Percentiles rank a stretch among this genome's conserved stretches.
Conservation (phyloP, 306 rosid genomes). For the Phaseolus lunatus region DNA sequence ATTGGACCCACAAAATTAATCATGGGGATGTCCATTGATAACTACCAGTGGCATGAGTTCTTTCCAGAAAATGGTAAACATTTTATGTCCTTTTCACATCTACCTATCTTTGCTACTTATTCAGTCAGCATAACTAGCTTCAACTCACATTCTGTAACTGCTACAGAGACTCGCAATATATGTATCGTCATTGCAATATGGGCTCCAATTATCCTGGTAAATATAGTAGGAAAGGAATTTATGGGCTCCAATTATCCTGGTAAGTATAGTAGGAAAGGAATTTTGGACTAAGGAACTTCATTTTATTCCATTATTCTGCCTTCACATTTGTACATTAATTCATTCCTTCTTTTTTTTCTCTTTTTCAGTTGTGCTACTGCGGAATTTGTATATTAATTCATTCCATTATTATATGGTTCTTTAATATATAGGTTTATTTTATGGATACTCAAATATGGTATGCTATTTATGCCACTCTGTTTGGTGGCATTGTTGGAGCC, state of each 20-base stretch:
- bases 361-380: too few relatives aligned
- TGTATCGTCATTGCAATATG: constrained; percentile 79
- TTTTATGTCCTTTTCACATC: constrained; percentile 27
- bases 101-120: constrained; percentile 18
- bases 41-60: constrained; percentile 96
- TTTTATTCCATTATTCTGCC: constrained; percentile 38
- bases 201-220: constrained; percentile 96
- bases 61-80: constrained; percentile 81
- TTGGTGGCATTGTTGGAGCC: constrained; percentile 95
- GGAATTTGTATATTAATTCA: constrained; percentile 16
- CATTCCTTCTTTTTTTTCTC: too few relatives aligned
- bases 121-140: constrained; percentile 40
- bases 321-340: constrained; percentile 27
- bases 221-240: too few relatives aligned
- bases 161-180: constrained; percentile 70
- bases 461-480: constrained; percentile 89
- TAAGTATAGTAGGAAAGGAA: constrained; percentile 52
- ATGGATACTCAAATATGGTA: constrained; percentile 99
- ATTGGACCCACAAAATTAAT: constrained; percentile 85
- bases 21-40: constrained; percentile 70
- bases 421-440: constrained; percentile 81
- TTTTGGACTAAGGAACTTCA: constrained; percentile 29
- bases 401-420: constrained; percentile 39
- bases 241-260: constrained; percentile 97
- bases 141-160: constrained; percentile 44